Percentiles rank a stretch among this genome's conserved stretches.
Conservation (phyloP, 1,139 yeast genomes). For the Candida tropicalis region DNA sequence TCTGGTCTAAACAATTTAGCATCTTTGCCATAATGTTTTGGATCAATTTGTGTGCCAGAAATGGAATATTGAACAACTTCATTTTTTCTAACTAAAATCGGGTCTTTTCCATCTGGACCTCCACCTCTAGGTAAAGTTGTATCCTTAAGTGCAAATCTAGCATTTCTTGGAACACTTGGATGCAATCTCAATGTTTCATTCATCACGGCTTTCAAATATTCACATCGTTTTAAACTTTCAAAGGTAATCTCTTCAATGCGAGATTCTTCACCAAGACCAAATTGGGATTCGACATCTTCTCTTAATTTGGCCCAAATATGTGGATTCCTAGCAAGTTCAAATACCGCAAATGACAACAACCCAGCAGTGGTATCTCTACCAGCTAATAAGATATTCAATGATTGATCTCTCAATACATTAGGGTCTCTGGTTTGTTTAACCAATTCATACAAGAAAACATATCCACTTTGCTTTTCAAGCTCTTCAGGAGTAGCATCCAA, state of each 20-base stretch:
- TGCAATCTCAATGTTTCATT: constrained; percentile 53
- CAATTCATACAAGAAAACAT: constrained; percentile 47
- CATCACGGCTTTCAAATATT: constrained; percentile 47
- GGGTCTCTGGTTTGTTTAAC: constrained; percentile 49
- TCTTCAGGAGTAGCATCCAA: constrained; percentile 27
- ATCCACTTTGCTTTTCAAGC: constrained; percentile 31
- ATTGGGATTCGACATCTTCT: constrained; percentile 31
- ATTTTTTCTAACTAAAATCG: constrained; percentile 45
- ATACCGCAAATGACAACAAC: constrained; percentile 43
- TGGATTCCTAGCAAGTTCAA: constrained; percentile 46
- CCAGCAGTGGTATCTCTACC: constrained; percentile 54
- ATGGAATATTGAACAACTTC: constrained; percentile 34
- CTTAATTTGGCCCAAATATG: constrained; percentile 36
- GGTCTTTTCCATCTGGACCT: constrained; percentile 43
- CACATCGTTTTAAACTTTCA: constrained; percentile 48
- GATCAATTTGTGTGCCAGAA: constrained; percentile 42
- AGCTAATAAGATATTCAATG: constrained; percentile 47
- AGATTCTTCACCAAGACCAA: constrained; percentile 21
- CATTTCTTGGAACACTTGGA: constrained; percentile 55
- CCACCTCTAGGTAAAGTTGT: constrained; percentile 57
- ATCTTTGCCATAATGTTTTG: constrained; percentile 45
- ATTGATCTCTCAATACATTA: constrained; percentile 43
- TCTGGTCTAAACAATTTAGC: constrained; percentile 47
- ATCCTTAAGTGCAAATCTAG: constrained; percentile 42
- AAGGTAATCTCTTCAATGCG: constrained; percentile 22